Percentiles rank a stretch among this genome's conserved stretches.
Evolutionary conservation across 2,329 filamentous ascomycete genomes (phyloP).

Genomic region (Lasiodiplodia sp.): DNA sequence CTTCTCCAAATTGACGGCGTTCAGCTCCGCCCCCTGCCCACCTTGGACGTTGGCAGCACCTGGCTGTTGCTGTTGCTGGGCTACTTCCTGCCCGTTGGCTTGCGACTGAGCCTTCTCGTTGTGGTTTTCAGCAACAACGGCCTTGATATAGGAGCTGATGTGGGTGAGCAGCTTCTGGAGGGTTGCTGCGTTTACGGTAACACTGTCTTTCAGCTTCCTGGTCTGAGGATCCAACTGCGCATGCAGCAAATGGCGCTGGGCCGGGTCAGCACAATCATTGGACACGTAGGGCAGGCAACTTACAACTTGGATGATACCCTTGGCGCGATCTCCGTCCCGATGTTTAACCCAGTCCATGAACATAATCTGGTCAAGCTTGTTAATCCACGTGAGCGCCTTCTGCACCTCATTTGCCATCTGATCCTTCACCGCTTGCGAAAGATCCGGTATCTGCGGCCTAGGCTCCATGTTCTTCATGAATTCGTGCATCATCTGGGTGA

Average conservation of each 20-base stretch:
- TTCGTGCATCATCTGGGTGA: conserved; percentile 40
- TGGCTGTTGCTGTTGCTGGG: conserved; percentile 30
- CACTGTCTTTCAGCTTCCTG: conserved; percentile 3
- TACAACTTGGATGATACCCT: conserved; percentile 15
- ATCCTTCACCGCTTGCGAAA: conserved; percentile 37
- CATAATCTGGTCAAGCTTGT: conserved; percentile 27
- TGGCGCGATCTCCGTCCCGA: conserved; percentile 1
- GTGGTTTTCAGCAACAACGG: conserved; percentile 30
- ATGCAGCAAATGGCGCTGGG: conserved; percentile 17
- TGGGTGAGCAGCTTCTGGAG: conserved; percentile 30
- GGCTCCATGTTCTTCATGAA: conserved; percentile 37
- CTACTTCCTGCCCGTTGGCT: background rate
- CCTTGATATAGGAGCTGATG: conserved; percentile 40
- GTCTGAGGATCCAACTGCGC: conserved; percentile 18
- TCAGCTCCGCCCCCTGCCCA: conserved; percentile 38
- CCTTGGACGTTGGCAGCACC: conserved; percentile 30
- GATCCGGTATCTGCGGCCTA: conserved; percentile 34
- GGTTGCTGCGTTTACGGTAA: background rate
- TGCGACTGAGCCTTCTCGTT: conserved; percentile 13
- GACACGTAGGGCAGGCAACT: background rate
- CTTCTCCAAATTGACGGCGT: conserved; percentile 41
- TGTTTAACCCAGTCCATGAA: conserved; percentile 21
- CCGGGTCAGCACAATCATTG: background rate
- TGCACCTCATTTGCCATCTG: conserved; percentile 36
- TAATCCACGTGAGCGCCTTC: conserved; percentile 3